Base-by-base conservation (phyloP, 495 filamentous ascomycete genomes). In the Wilcoxina mikolae region DNA sequence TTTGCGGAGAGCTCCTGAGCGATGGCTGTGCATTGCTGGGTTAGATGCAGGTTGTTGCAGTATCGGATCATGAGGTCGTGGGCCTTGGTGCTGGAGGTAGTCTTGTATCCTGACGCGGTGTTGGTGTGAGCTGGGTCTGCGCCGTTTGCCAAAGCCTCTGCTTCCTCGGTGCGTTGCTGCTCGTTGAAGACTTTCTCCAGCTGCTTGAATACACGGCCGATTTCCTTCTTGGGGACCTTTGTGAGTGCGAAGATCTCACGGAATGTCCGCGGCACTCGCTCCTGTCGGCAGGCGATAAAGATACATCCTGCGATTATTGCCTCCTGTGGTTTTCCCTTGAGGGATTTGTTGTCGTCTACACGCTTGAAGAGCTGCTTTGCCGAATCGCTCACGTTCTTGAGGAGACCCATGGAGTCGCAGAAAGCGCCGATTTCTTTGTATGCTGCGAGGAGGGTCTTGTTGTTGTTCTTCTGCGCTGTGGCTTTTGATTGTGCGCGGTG, bases 261-360 rank as follows among this genome's bases (percentile, higher is more conserved):
- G 72, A 96, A 98, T 0, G 87, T 94, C 49, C 93, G 81, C 1
- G 84, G 83, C 18, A 87, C 83, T 58, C 80, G 78, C 63, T 81
- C 83, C 69, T 94, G 87, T 29, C 91, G 87, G 66, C 89, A 95
- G 23, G 91, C 89, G 64, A 96, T 88, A 72, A 96, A 95, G 68
- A 98, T 90, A 68, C 89, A 95, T 1, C 87, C 87, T 7, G 91
- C 93, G 50, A 94, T 89, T 55, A 96, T 81, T 44, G 86, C 87
- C 60, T 96, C 90, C 55, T 87, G 83, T 0, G 87, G 85, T 70
- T 96, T 98, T 61, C 89, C 88, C 72, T 93, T 94, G 73, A 98
- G 87, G 2, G 84, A 78, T 68, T 90, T 90, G 57, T 79, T 82
- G 62, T 96, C 90, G 51, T 95, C 85, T 15, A 89, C 83, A 45